Conservation (phyloP, 1,139 yeast genomes). For the Zygoascus sp. region DNA sequence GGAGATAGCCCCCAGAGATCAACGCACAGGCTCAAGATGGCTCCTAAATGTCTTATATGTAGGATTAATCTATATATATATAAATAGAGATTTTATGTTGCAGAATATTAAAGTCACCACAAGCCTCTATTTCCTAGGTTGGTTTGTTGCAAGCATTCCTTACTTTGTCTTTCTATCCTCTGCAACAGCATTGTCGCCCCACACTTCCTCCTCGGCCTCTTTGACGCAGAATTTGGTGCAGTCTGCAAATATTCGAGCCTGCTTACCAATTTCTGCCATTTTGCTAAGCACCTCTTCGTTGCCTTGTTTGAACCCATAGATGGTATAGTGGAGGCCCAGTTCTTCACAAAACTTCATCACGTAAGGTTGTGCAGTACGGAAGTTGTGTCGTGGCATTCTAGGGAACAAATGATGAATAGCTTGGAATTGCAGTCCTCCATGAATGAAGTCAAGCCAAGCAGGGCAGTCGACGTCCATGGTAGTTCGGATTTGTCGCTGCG, state of each 20-base stretch:
- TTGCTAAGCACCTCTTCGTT: constrained; percentile 65
- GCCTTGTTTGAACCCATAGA: constrained; percentile 79
- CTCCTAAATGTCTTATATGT: too few relatives aligned
- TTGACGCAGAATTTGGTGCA: constrained; percentile 45
- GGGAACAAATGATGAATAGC: constrained; percentile 90
- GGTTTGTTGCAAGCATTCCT: neutral
- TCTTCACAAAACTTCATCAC: constrained; percentile 70
- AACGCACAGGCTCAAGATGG: too few relatives aligned
- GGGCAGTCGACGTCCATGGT: constrained; percentile 97
- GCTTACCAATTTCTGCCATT: constrained; percentile 72
- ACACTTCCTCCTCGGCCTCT: constrained; percentile 14
- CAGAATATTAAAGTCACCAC: too few relatives aligned
- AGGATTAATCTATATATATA: too few relatives aligned
- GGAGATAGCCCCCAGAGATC: too few relatives aligned
- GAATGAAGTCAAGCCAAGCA: constrained; percentile 83
- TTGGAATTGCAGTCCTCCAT: constrained; percentile 91
- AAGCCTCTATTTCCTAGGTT: too few relatives aligned
- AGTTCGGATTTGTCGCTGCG: constrained; percentile 76
- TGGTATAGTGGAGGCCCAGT: constrained; percentile 77
- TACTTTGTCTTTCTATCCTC: neutral
- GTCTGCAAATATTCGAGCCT: constrained; percentile 66
- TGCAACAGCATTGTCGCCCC: neutral
- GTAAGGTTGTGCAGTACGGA: constrained; percentile 65
- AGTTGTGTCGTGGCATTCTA: constrained; percentile 80
- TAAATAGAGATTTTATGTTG: too few relatives aligned